Base-by-base conservation (phyloP, 2,329 filamentous ascomycete genomes). In the Penicillium freii region DNA sequence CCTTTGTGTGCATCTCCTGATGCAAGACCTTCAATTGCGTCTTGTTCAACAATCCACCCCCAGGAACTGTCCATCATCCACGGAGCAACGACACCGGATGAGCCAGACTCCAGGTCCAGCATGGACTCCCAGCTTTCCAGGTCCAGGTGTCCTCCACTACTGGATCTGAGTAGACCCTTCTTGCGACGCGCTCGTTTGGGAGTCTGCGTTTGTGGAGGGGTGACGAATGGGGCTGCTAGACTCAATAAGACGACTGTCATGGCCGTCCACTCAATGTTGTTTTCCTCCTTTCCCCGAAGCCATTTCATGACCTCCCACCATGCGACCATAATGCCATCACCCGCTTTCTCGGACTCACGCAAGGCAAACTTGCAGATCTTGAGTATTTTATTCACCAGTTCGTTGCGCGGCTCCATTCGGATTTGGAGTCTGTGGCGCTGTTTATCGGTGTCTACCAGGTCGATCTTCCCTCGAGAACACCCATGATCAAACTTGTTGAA, bases 301-400 rank as follows among this genome's bases (percentile, higher is more conserved):
- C 89, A 93, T 60, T 85, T 84, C 74, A 89, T 82, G 21, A 84
- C 81, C 68, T 90, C 87, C 82, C 89, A 89, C 88, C 89, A 92
- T 2, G 83, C 85, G 10, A 86, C 81, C 56, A 90, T 75, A 10
- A 91, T 75, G 27, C 79, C 78, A 79, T 89, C 76, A 78, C 87
- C 59, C 75, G 84, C 73, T 56, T 75, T 74, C 40, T 82, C 79
- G 0, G 80, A 78, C 21, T 84, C 77, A 7, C 84, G 84, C 29
- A 92, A 71, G 34, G 89, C 81, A 61, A 87, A 86, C 56, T 83
- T 83, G 67, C 87, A 88, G 17, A 84, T 76, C 33, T 83, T 78
- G 9, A 92, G 75, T 9, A 87, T 76, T 53, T 80, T 84, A 29
- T 78, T 79, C 5, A 90, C 87, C 50, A 87, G 80, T n/a, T 80